These are phyloP conservation scores for Globisporangium lucens DNA, from an alignment of 352 stramenopile genomes.

Conservation along the genomic window DNA sequence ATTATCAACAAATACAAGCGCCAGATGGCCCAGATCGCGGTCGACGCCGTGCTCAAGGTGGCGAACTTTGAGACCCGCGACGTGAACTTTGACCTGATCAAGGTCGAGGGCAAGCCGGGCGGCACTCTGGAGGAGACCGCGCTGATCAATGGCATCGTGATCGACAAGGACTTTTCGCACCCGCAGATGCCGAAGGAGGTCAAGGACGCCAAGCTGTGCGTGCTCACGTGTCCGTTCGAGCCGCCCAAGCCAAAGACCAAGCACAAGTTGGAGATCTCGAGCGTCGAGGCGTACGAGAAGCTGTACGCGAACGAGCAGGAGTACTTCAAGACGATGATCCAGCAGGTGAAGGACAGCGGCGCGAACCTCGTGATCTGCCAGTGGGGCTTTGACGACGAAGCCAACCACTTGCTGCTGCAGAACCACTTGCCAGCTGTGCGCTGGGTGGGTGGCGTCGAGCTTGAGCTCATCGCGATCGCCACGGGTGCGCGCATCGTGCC, in stretches of 20 bases:
- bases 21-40: slow-evolving; percentile 99
- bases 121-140: slow-evolving; percentile 97
- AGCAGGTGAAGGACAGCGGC: slow-evolving; percentile 98
- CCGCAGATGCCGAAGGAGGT: slow-evolving; percentile 98
- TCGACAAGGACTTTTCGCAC: slow-evolving; percentile 99
- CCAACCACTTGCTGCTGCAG: slow-evolving; percentile 98
- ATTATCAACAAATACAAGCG: slow-evolving; percentile 98
- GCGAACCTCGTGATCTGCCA: slow-evolving; percentile 99
- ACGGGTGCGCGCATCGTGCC: slow-evolving; percentile 98
- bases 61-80: slow-evolving; percentile 98
- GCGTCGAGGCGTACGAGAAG: slow-evolving; percentile 96
- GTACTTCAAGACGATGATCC: slow-evolving; percentile 99
- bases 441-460: slow-evolving; percentile 99
- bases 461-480: slow-evolving; percentile 99
- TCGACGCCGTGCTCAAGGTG: slow-evolving; percentile 97
- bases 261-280: slow-evolving; percentile 99
- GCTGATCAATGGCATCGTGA: slow-evolving; percentile 98
- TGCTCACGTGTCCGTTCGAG: slow-evolving; percentile 99
- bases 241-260: slow-evolving; percentile 99
- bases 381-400: slow-evolving; percentile 99
- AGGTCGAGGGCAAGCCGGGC: slow-evolving; percentile 98
- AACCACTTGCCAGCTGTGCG: slow-evolving; percentile 97
- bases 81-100: slow-evolving; percentile 99
- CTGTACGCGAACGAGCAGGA: slow-evolving; percentile 97
- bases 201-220: slow-evolving; percentile 97